A percentile compares a stretch with the other conserved stretches of the same genome.
phyloP scores from a whole-genome alignment of 2,329 filamentous ascomycete genomes.

The Ophiostoma perfectum region DNA sequence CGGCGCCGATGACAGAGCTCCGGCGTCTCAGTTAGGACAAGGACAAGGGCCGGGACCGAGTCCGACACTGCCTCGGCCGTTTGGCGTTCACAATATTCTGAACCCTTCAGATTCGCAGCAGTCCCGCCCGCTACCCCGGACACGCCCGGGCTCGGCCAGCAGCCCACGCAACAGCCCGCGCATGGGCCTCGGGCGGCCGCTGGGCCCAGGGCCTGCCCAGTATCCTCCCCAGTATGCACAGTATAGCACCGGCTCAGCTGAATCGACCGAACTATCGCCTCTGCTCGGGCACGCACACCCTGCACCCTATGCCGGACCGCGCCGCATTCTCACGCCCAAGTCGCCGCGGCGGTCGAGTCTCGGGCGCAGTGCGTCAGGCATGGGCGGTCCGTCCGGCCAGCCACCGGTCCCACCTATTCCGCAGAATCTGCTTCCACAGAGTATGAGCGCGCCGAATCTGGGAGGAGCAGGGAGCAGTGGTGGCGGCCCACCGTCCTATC shows the following conservation, averaged over 20 bases:
- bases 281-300: slow-evolving; percentile 29
- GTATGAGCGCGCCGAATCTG: slow-evolving; percentile 17
- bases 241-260: slow-evolving; percentile 20
- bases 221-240: neutral
- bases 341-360: slow-evolving; percentile 53
- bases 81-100: slow-evolving; percentile 42
- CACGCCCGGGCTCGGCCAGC: slow-evolving; percentile 20
- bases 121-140: slow-evolving; percentile 25
- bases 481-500: neutral
- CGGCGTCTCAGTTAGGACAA: neutral
- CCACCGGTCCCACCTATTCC: slow-evolving; percentile 22
- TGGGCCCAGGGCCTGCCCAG: neutral
- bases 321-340: slow-evolving; percentile 51
- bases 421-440: slow-evolving; percentile 15
- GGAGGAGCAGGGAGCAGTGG: neutral
- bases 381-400: neutral
- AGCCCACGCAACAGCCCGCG: slow-evolving; percentile 1
- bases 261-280: slow-evolving; percentile 27
- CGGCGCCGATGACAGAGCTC: neutral
- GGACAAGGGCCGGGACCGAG: neutral
- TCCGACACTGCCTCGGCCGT: slow-evolving; percentile 32
- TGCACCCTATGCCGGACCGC: neutral
- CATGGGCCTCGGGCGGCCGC: neutral
- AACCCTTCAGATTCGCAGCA: slow-evolving; percentile 38
- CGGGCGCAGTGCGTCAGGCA: slow-evolving; percentile 28